Base-by-base conservation (phyloP, 768 basidiomycete genomes). In the Lentinula detonsa region DNA sequence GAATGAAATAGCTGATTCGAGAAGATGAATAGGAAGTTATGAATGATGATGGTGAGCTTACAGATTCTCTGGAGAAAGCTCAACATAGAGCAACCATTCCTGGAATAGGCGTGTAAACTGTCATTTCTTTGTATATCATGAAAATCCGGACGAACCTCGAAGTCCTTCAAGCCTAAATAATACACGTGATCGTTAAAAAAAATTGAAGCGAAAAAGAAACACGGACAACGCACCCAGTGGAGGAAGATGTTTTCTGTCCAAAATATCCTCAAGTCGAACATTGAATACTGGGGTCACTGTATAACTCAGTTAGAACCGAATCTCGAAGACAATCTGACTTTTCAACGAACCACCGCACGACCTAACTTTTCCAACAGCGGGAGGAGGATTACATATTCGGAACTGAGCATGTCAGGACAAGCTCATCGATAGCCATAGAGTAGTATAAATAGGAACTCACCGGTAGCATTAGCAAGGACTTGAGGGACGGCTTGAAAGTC, bases 21-120 rank as follows among this genome's bases (percentile, higher is more conserved):
- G 7, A 40, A 3, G 45, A 45, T 63, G 31, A 62, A 15, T 62
- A 50, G 62, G 63, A 65, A 49, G 45, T 46, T 16, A 34, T 2
- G 56, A 15, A 23, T 37, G 34, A 50, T 37, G 11, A 15, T 54
- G 5, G 15, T 15, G 18, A 11, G 74, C 83, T 71, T 64, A 87
- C 81, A 93, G 78, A 68, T 91, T 92, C 71, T 92, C 90, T 23
- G 88, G 84, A 51, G 80, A 79, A 59, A 80, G 80, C 65, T 93
- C 91, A 58, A 89, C 88, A 71, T 90, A 91, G 46, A 93, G 76
- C 58, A 92, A 75, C 81, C 90, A 93, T 72, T 93, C 91, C 75
- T 88, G 74, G 57, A 56, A 49, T 3, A 28, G 34, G 5, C 15
- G 6, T n/a, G 42, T 43, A 5, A n/a, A 50, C 37, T 4, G 21